Evolutionary conservation across 2,329 filamentous ascomycete genomes (phyloP), one percentile per base, ranked within the genome.

Genomic region (Didymella segeticola): DNA sequence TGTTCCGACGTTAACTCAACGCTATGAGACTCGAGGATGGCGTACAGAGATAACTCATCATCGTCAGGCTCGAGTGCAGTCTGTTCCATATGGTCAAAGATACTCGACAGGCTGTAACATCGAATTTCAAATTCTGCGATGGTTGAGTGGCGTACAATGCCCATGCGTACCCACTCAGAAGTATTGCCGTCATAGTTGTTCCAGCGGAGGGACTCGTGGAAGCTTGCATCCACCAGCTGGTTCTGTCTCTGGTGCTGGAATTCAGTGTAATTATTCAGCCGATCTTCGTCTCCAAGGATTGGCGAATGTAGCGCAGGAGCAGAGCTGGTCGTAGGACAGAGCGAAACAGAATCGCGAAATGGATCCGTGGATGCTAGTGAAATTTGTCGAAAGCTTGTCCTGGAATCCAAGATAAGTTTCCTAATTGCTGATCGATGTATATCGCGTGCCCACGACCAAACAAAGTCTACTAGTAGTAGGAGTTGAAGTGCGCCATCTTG

Each of bases 401-500:
- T 15, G n/a, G n/a, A n/a, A n/a, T n/a, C n/a, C n/a, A n/a, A n/a
- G 17, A 36, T 22, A 17, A 20, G 17, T 36, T 36, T 12, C 17
- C 15, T 20, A 17, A 36, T 36, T 2, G 4, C 9, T 11, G 15
- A 10, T 26, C 36, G 20, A 14, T 38, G 26, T 5, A 38, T 22
- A 10, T 38, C 36, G 2, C 36, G 36, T 1, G 36, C 36, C 36
- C 36, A 38, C 12, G 20, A 38, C 36, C 36, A 26, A 0, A 23
- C 60, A 26, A 52, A 63, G 26, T 65, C 62, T 2, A 62, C 52
- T 19, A 65, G 57, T 4, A 48, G 58, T 5, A 63, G 46, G 20
- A 65, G 25, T 45, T 63, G 62, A 10, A 65, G 37, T 5, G 58
- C 58, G 17, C 57, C 57, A 31, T 63, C 58, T 30, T 61, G 42